Evolutionary conservation across 1,284 basidiomycete species (phyloP).

Genomic region (Pulveroboletus sp.): DNA sequence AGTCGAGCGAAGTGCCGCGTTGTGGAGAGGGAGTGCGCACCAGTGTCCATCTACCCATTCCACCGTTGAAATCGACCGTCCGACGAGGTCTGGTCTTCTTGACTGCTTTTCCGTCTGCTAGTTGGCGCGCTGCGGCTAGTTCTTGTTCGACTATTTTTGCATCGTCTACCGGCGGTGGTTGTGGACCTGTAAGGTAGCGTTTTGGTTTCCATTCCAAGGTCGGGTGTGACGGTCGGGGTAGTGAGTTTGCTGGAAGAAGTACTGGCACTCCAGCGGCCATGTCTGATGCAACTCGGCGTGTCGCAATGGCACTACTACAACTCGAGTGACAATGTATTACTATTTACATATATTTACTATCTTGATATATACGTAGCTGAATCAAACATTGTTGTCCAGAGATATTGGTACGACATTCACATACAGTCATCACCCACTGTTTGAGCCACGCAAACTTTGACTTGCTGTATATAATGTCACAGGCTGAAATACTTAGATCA

Average conservation of each 20-base stretch:
- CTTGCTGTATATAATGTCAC: too few relatives aligned
- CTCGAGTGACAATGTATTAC: too few relatives aligned
- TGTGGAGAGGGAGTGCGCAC: constrained; percentile 41
- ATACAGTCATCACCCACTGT: too few relatives aligned
- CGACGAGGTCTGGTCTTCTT: constrained; percentile 90
- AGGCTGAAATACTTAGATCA: too few relatives aligned
- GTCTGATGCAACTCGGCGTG: neutral
- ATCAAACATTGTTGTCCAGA: too few relatives aligned
- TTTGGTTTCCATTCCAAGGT: constrained; percentile 58
- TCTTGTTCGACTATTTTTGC: constrained; percentile 75
- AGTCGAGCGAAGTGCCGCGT: neutral
- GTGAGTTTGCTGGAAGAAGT: constrained; percentile 44
- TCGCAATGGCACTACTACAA: too few relatives aligned
- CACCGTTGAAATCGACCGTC: constrained; percentile 94
- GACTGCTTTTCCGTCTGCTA: constrained; percentile 72
- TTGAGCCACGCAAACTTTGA: too few relatives aligned
- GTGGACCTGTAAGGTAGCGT: constrained; percentile 49
- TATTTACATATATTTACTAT: constrained; percentile 6
- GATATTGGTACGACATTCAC: too few relatives aligned
- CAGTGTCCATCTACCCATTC: constrained; percentile 79
- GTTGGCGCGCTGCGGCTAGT: constrained; percentile 66
- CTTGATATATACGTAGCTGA: too few relatives aligned
- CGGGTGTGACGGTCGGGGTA: constrained; percentile 39
- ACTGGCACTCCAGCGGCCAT: constrained; percentile 33
- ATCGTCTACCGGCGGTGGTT: constrained; percentile 78